Base-by-base conservation (phyloP, 2,329 filamentous ascomycete species). In the Stachybotrys echinatus region DNA sequence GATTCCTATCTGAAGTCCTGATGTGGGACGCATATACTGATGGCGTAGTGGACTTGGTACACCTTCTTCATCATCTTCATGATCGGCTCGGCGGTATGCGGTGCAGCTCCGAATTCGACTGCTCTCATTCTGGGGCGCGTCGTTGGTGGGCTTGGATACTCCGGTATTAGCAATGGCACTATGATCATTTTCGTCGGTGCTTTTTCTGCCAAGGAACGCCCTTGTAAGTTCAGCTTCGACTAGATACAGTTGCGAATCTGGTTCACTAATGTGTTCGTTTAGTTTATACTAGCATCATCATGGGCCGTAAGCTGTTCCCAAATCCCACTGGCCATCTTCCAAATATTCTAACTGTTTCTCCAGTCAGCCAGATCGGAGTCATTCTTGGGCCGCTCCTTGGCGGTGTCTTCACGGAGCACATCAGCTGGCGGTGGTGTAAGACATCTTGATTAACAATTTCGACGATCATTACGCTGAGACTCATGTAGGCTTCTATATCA, bases 401-500 rank as follows among this genome's bases (percentile, higher is more conserved):
- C 22, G 61, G 65, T 1, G 58, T 52, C 0, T 64, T 68, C 17
- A 64, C 63, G 0, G 53, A 58, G 23, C 49, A 59, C n/a, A 52
- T 62, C 43, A 55, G 54, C 12, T 61, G 61, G 75, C 39, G 66
- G 7, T 65, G 65, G 65, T 62, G 55, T 58, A 54, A 45, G 53
- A 6, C 21, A 21, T 45, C 10, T 5, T 34, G 21, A 21, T 19
- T 4, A 40, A 8, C 5, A 34, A 34, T 10, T 8, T 34, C 27
- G 14, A 8, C 27, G 10, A 8, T 5, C 14, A 34, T 5, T 34
- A 27, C n/a, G n/a, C n/a, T n/a, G n/a, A n/a, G 23, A 22, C 21
- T 19, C 27, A n/a, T 7, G 2, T 38, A 65, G 67, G 68, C 48
- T 76, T 75, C 55, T 76, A 71, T 52, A 65, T 77, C 62, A 76